Conservation (phyloP, 306 rosid genomes). For the Herpetospermum pedunculosum region DNA sequence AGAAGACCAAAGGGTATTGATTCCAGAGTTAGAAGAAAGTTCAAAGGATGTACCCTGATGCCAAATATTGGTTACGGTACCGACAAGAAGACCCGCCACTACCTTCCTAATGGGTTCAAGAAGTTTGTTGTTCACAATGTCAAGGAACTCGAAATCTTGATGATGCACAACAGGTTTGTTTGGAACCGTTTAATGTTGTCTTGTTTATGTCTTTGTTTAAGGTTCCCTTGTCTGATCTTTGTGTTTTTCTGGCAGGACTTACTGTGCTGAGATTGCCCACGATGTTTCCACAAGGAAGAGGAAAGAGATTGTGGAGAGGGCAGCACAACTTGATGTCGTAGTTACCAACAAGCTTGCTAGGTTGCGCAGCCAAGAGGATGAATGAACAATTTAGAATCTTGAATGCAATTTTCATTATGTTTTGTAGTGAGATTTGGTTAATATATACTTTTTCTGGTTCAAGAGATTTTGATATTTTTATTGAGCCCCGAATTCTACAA, state of each 20-base stretch:
- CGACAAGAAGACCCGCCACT: conserved; percentile 54
- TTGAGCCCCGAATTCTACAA: neutral
- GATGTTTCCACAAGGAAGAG: conserved; percentile 42
- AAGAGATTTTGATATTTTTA: neutral
- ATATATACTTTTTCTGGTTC: neutral
- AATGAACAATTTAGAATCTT: conserved; percentile 15
- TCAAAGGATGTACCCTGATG: conserved; percentile 50
- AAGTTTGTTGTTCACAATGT: conserved; percentile 49
- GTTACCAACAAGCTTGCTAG: conserved; percentile 56
- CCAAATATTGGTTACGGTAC: conserved; percentile 54
- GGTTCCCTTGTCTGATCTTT: neutral
- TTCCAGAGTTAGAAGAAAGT: conserved; percentile 49
- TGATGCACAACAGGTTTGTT: conserved; percentile 54
- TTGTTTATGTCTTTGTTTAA: neutral
- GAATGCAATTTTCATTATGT: neutral
- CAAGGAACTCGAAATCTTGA: conserved; percentile 32
- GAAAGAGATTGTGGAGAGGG: conserved; percentile 46
- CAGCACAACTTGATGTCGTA: conserved; percentile 49
- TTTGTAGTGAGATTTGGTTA: conserved; percentile 18
- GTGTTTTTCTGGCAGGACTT: conserved; percentile 21
- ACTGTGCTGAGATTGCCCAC: conserved; percentile 54
- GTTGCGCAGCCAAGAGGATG: conserved; percentile 60
- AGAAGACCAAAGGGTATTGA: conserved; percentile 62
- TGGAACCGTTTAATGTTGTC: too few species aligned
- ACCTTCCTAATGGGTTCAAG: conserved; percentile 50